Base-by-base conservation (phyloP, 495 filamentous ascomycete species). In the Monascus purpureus region DNA sequence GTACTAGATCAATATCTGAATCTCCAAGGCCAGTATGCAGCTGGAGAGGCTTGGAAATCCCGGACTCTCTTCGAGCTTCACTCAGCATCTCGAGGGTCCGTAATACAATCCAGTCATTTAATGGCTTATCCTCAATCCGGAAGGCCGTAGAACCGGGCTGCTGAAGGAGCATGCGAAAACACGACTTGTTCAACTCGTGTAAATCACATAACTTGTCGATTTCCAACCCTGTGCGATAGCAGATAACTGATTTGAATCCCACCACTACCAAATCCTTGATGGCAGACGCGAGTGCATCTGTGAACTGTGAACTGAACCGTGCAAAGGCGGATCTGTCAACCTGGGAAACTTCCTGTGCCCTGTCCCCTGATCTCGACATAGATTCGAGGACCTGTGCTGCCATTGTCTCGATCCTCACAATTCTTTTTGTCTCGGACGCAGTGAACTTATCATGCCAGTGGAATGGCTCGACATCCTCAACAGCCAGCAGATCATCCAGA, bases 11-110 rank as follows among this genome's bases (percentile, higher is more conserved):
- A 31, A 93, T 77, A 52, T 92, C 83, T 39, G 78, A 82, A 42
- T 93, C 84, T 0, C 85, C 86, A 1, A 93, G 63, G 0, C 86
- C 86, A 0, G 82, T 88, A 43, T 93, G 84, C 36, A 94, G 81
- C 43, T 93, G 85, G 17, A 94, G 47, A 1, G 86, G 82, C 43
- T 90, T 90, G 36, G 59, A 67, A 13, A 46, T 25, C 24, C 18
- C 16, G n/a, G n/a, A n/a, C n/a, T n/a, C 34, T 40, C 34, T 29
- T 35, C 39, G 14, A 25, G 31, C 11, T 37, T 31, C 29, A 25
- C 33, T 42, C 19, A 52, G 42, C 36, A 37, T 15, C 19, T 52
- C 43, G 4, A 78, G 14, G 45, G 63, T 35, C 47, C 53, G 38
- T 17, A 74, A 65, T 6, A 93, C 72, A 11, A 90, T 46, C 42